Evolutionary conservation across 2,329 filamentous ascomycete species (phyloP), one percentile per base, ranked within the genome.

Genomic region (Ophiostoma sp.): DNA sequence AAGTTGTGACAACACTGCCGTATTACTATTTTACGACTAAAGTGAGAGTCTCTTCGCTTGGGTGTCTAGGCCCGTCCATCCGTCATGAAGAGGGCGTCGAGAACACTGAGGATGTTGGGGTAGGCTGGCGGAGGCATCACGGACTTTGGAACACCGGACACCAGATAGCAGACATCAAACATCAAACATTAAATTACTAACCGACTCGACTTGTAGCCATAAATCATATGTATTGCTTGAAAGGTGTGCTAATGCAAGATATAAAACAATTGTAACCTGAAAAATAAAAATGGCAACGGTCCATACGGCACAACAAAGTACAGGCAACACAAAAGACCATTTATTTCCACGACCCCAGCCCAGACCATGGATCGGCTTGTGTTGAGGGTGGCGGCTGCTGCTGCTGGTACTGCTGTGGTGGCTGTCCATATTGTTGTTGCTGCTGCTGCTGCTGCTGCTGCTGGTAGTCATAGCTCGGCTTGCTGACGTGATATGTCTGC

Each of bases 401-500:
- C 20, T 76, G 75, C 60, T 75, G 79, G 17, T 77, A 76, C 69
- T 78, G 79, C 65, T 67, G 65, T 13, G n/a, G 57, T 15, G 77
- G 77, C 69, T 79, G 80, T 20, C 76, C 74, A 52, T 75, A 80
- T 15, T 76, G 76, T 68, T 78, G 80, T 13, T 80, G 77, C 39
- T 78, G 75, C 17, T 71, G 69, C 71, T 83, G 80, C 69, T 79
- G 80, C n/a, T 77, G 75, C 44, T 75, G 80, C n/a, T 77, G 76
- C 69, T 79, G 64, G 39, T 77, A 77, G 69, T 78, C 77, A 68
- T 79, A 76, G 41, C 72, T 69, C 48, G 74, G 67, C 20, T 74
- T 68, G 20, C 75, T 76, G 73, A 87, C 86, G 73, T 87, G 84
- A 36, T 87, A 84, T 11, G 86, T 89, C 77, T 89, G 87, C 76